Evolutionary conservation across 106 monocot species (phyloP).

Genomic region (Dioscorea dumetorum): DNA sequence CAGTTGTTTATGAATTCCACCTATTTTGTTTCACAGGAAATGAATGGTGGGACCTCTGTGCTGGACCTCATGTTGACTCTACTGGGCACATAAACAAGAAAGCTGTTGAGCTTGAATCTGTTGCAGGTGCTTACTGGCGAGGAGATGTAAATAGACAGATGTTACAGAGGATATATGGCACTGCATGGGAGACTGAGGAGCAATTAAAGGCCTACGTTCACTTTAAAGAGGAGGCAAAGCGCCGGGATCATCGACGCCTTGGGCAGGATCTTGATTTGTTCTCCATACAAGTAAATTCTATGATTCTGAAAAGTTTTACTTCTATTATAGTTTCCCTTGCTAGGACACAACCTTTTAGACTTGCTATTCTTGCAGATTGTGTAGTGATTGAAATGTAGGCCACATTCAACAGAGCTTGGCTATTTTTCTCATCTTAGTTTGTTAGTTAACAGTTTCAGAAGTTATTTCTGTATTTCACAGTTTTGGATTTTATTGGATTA

Average conservation of each 20-base stretch:
- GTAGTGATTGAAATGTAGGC: no score
- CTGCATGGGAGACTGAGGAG: constrained; percentile 89
- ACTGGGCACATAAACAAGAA: constrained; percentile 78
- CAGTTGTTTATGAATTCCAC: background rate
- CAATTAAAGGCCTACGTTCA: constrained; percentile 85
- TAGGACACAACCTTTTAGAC: no score
- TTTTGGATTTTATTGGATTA: no score
- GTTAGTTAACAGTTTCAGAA: no score
- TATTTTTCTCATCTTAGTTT: no score
- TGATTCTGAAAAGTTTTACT: no score
- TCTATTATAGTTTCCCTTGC: no score
- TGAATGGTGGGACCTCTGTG: constrained; percentile 99
- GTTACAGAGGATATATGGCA: constrained; percentile 96
- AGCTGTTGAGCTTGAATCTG: constrained; percentile 90
- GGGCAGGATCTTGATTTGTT: constrained; percentile 98
- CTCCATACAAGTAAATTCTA: constrained; percentile 64
- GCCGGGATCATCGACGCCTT: constrained; percentile 87
- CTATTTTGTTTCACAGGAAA: constrained; percentile 31
- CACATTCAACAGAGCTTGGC: no score
- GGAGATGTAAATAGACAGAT: constrained; percentile 83
- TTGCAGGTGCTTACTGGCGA: constrained; percentile 98
- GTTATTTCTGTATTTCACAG: no score
- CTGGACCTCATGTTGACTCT: constrained; percentile 93
- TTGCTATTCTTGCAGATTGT: no score
- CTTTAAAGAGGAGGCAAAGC: constrained; percentile 92